These are phyloP conservation scores for Microbotryum intermedium DNA, from an alignment of 1,284 basidiomycete species.

Conservation along the genomic window DNA sequence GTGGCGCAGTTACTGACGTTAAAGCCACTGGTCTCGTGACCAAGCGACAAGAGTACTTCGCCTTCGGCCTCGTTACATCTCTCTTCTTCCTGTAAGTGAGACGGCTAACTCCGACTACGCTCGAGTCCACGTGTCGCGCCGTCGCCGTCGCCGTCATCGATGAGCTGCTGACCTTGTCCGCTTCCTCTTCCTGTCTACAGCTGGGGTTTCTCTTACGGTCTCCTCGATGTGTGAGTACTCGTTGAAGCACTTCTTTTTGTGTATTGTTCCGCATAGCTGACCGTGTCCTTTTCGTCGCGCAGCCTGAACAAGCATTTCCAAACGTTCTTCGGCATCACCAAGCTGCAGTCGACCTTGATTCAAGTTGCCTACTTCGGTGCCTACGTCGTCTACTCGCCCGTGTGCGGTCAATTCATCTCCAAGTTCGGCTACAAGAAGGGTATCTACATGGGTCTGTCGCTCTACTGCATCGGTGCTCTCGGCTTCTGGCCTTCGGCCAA, in stretches of 20 bases:
- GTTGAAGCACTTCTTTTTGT: too few species aligned
- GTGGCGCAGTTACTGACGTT: constrained; percentile 1
- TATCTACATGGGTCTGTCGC: constrained; percentile 52
- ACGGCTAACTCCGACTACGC: too few species aligned
- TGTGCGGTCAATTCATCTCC: constrained; percentile 41
- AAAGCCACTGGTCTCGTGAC: constrained; percentile 6
- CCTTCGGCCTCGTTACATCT: constrained; percentile 43
- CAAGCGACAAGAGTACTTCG: constrained; percentile 38
- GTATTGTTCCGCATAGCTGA: too few species aligned
- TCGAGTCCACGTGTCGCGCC: too few species aligned
- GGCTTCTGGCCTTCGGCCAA: constrained; percentile 74
- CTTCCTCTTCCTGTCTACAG: not conserved
- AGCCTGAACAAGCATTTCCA: constrained; percentile 60
- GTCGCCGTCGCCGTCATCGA: not conserved
- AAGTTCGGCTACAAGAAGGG: constrained; percentile 44
- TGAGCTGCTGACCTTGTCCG: not conserved
- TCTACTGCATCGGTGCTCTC: constrained; percentile 64
- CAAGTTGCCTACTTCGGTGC: constrained; percentile 72
- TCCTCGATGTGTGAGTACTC: constrained; percentile 57
- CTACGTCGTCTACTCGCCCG: constrained; percentile 36
- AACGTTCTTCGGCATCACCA: constrained; percentile 61
- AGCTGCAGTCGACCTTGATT: constrained; percentile 69
- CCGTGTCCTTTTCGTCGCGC: too few species aligned
- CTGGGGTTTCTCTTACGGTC: constrained; percentile 46
- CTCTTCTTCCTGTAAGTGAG: constrained; percentile 7